Evolutionary conservation across 768 basidiomycete species (phyloP).

Genomic region (Nidularia pulvinata): DNA sequence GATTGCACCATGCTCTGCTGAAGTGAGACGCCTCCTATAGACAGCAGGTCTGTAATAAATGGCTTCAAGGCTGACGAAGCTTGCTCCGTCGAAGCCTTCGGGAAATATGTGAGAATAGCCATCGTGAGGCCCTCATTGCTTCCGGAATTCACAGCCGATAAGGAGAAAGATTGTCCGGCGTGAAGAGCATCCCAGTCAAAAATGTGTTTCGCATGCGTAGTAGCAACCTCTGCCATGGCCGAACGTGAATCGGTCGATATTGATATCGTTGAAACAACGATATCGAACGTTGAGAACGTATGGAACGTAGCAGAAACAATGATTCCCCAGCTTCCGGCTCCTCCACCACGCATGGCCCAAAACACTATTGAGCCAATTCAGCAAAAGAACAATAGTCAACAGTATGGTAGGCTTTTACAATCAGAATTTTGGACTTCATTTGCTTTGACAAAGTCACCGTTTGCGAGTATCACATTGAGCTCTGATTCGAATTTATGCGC

Average conservation of each 20-base stretch:
- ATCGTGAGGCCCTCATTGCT: not conserved
- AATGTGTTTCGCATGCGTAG: conserved; percentile 30
- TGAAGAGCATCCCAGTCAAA: conserved; percentile 26
- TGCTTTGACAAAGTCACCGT: conserved; percentile 19
- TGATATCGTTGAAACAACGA: conserved; percentile 11
- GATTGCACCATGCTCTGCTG: not conserved
- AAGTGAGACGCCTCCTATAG: conserved; percentile 7
- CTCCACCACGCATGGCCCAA: conserved; percentile 22
- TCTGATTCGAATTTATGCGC: conserved; percentile 5
- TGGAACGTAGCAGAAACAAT: conserved; percentile 30
- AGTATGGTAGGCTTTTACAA: conserved; percentile 9
- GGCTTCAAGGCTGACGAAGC: conserved; percentile 13
- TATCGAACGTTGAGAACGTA: conserved; percentile 29
- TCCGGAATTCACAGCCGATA: not conserved
- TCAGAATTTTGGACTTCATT: conserved; percentile 19
- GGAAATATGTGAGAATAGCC: conserved; percentile 12
- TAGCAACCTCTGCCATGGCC: conserved; percentile 17
- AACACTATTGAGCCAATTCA: conserved; percentile 11
- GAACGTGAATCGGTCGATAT: conserved; percentile 11
- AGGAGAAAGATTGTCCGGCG: conserved; percentile 25
- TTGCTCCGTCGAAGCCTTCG: conserved; percentile 5
- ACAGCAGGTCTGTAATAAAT: conserved; percentile 11
- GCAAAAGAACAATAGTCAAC: not conserved
- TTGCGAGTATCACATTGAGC: conserved; percentile 23
- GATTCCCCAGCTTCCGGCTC: conserved; percentile 33